These are phyloP conservation scores for Cercospora zeae-maydis DNA, from an alignment of 2,329 filamentous ascomycete genomes.

Conservation along the genomic window DNA sequence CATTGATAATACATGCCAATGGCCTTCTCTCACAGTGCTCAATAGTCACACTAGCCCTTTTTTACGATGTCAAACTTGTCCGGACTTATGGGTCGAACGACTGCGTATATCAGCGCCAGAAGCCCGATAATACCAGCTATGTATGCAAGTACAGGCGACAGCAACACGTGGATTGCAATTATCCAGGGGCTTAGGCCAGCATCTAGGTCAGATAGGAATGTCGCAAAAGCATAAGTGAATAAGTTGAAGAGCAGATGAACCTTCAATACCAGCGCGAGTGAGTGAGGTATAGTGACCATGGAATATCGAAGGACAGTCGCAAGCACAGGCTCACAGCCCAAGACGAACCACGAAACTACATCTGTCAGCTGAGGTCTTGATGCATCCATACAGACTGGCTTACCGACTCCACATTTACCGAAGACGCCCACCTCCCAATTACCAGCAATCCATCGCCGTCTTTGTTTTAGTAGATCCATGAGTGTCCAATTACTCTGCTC, in stretches of 20 bases:
- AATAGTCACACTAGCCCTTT: background rate
- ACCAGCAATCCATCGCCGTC: background rate
- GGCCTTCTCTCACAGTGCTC: background rate
- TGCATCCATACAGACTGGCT: background rate
- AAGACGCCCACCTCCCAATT: background rate
- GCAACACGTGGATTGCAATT: background rate
- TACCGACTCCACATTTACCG: background rate
- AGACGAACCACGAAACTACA: background rate
- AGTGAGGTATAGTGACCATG: background rate
- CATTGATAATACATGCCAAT: background rate
- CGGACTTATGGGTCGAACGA: background rate
- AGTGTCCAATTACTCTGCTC: background rate
- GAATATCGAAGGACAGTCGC: background rate
- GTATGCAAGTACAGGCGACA: background rate
- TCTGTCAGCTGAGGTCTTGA: background rate
- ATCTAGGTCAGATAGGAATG: background rate
- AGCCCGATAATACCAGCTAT: background rate
- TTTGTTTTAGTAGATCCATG: background rate
- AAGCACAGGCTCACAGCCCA: background rate
- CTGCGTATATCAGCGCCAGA: background rate
- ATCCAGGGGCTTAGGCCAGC: background rate
- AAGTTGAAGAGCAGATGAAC: background rate
- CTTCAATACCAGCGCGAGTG: background rate
- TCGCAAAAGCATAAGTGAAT: background rate
- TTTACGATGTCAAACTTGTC: background rate